Percentiles rank a stretch among this genome's conserved stretches.
These are phyloP conservation scores for Lenwebbia sp. DNA, from an alignment of 345 rosid species.

Conservation along the genomic window DNA sequence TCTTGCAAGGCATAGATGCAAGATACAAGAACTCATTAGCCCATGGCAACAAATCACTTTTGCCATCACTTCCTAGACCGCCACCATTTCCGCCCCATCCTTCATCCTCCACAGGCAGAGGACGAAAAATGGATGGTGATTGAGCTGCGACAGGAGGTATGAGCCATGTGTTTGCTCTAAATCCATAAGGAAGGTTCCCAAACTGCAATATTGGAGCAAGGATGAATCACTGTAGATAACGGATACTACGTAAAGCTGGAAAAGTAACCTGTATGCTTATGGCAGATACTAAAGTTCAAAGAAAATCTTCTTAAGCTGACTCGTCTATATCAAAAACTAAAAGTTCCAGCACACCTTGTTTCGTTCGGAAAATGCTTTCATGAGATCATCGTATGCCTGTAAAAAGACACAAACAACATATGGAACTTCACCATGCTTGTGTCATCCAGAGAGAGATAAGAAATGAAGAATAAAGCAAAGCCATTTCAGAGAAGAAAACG, in stretches of 20 bases:
- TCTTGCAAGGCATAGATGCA: slow-evolving; percentile 86
- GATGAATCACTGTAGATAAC: neutral
- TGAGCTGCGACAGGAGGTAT: slow-evolving; percentile 74
- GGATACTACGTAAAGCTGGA: neutral
- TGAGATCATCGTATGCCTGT: slow-evolving; percentile 81
- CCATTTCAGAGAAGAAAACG: neutral
- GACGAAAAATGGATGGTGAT: slow-evolving; percentile 55
- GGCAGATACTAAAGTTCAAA: neutral
- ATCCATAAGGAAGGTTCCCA: slow-evolving; percentile 97
- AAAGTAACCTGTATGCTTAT: neutral
- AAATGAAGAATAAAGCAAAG: neutral
- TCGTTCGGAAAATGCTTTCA: slow-evolving; percentile 82
- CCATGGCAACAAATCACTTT: slow-evolving; percentile 76
- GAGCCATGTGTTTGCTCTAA: slow-evolving; percentile 98
- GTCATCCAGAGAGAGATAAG: neutral
- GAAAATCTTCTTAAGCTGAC: neutral
- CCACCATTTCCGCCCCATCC: slow-evolving; percentile 95
- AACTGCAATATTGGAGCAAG: slow-evolving; percentile 38
- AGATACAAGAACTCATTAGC: slow-evolving; percentile 59
- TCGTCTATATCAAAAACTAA: neutral
- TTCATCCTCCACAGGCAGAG: slow-evolving; percentile 83
- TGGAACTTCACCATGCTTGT: neutral
- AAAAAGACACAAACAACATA: neutral
- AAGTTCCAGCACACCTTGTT: slow-evolving; percentile 55
- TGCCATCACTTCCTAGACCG: slow-evolving; percentile 81